Base-by-base conservation (phyloP, 2,329 filamentous ascomycete species). In the Rhexocercosporidium sp. region DNA sequence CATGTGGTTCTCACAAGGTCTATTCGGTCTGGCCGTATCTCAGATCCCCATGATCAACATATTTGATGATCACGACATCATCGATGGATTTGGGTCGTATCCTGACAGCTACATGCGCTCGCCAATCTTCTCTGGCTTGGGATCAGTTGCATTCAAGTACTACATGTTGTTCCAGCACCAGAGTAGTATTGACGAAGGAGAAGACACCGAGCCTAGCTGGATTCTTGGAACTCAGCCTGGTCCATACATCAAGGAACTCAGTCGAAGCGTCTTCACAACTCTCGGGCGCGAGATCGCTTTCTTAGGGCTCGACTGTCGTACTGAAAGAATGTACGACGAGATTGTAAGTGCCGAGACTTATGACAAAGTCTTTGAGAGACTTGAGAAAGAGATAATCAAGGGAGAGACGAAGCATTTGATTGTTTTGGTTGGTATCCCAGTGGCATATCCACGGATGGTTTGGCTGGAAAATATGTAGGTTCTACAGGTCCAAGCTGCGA, bases 11-110 rank as follows among this genome's bases (percentile, higher is more conserved):
- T 97, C 94, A 0, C 94, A 97, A 75, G 96, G 96, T 0, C 82
- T 98, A 5, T 99, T 97, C 75, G 89, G 92, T n/a, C 87, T 99
- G 76, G 96, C 95, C 5, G 94, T 91, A 73, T 92, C 92, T 1
- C 95, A 98, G 77, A 98, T 99, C 54, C 94, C 96, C 9, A 98
- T 97, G 94, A 88, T 99, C 74, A 99, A 99, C 78, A 94, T 99
- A 78, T 97, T 92, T 84, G 95, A 98, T 78, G 96, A 98, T 74
- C 96, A 98, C 77, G 92, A 96, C 73, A 92, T 94, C 72, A 94
- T 94, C 70, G 91, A 94, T 79, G 96, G 96, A 0, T 99, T 91
- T 77, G 96, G 96, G 7, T 97, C 94, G 0, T 99, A 98, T 78
- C 90, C 94, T 3, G 88, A 97, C 72, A 88, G 92, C 72, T 96